Evolutionary conservation across 148 eudicot species (phyloP).

Genomic region (Pharnaceum exiguum): DNA sequence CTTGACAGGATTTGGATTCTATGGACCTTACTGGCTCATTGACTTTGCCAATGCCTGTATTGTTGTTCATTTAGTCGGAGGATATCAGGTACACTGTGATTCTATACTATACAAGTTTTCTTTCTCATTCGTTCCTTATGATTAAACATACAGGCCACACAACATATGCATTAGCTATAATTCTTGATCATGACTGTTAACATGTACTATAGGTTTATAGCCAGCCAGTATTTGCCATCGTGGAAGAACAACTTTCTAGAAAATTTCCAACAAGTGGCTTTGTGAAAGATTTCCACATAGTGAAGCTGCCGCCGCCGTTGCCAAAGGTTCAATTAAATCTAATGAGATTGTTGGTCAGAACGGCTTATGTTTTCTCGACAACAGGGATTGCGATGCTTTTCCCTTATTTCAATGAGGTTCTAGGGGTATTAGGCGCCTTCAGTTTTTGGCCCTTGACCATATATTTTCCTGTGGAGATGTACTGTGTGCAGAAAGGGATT

Average conservation of each 20-base stretch:
- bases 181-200: neutral
- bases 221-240: slow-evolving; percentile 43
- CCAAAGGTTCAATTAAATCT: slow-evolving; percentile 30
- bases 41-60: slow-evolving; percentile 70
- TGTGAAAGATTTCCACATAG: slow-evolving; percentile 19
- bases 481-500: slow-evolving; percentile 42
- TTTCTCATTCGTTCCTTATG: no score
- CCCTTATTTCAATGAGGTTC: slow-evolving; percentile 67
- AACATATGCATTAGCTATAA: neutral
- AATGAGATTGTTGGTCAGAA: slow-evolving; percentile 51
- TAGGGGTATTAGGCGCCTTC: slow-evolving; percentile 59
- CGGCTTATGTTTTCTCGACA: slow-evolving; percentile 49
- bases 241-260: slow-evolving; percentile 36
- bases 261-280: slow-evolving; percentile 34
- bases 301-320: slow-evolving; percentile 42
- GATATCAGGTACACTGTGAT: slow-evolving; percentile 53
- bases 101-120: no score
- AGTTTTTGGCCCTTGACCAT: slow-evolving; percentile 63
- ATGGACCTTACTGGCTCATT: slow-evolving; percentile 65
- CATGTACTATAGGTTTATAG: slow-evolving; percentile 16
- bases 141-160: no score
- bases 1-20: slow-evolving; percentile 63
- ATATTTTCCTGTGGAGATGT: slow-evolving; percentile 71
- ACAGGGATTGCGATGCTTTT: slow-evolving; percentile 44
- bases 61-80: slow-evolving; percentile 63